These are phyloP conservation scores for Hibiscus mutabilis DNA, from an alignment of 345 rosid species.

Conservation along the genomic window DNA sequence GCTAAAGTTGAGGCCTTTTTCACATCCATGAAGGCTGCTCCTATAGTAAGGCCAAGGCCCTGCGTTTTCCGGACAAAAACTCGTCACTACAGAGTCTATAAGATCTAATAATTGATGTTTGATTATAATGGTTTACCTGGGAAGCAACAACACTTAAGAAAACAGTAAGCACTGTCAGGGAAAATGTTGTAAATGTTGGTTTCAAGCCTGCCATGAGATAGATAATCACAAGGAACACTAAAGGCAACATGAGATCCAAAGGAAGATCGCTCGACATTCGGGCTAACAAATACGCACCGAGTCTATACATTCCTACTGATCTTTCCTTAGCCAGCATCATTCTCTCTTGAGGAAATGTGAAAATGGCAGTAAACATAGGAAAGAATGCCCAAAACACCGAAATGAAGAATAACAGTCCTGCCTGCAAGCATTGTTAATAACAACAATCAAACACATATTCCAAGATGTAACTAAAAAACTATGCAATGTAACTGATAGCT, in stretches of 20 bases:
- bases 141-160: conserved; percentile 24
- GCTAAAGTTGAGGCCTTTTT: conserved; percentile 29
- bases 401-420: conserved; percentile 29
- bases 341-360: conserved; percentile 33
- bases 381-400: conserved; percentile 32
- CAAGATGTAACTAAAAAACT: background rate
- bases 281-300: conserved; percentile 27
- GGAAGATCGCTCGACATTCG: conserved; percentile 27
- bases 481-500: background rate
- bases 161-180: conserved; percentile 23
- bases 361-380: conserved; percentile 28
- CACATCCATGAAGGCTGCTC: conserved; percentile 31
- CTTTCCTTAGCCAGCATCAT: conserved; percentile 31
- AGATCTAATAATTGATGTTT: background rate
- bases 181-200: conserved; percentile 16
- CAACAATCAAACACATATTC: background rate
- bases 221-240: conserved; percentile 17
- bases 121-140: conserved; percentile 13
- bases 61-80: background rate
- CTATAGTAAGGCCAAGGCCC: conserved; percentile 31
- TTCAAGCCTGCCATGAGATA: conserved; percentile 29
- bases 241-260: conserved; percentile 26
- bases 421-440: conserved; percentile 15
- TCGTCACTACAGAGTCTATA: too few species aligned
- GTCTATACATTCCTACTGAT: conserved; percentile 30